Evolutionary conservation across 352 stramenopile species (phyloP).

Genomic region (Phytophthora europaea): DNA sequence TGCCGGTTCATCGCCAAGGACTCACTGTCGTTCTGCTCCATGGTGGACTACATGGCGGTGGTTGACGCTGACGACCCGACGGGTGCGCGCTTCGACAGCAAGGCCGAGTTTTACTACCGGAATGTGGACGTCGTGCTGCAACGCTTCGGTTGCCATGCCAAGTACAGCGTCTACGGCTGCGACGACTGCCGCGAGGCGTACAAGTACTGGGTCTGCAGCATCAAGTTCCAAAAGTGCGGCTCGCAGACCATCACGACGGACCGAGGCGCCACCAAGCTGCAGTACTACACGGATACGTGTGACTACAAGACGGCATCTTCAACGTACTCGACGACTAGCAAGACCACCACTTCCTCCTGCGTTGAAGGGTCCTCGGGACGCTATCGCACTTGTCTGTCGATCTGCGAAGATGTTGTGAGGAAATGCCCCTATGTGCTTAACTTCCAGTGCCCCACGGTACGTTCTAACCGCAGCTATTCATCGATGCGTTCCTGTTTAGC

Average conservation of each 20-base stretch:
- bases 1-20: conserved; percentile 67
- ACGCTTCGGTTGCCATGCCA: conserved; percentile 83
- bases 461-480: not conserved
- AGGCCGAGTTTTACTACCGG: conserved; percentile 80
- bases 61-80: conserved; percentile 65
- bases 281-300: conserved; percentile 40
- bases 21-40: conserved; percentile 83
- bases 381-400: conserved; percentile 76
- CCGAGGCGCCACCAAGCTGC: conserved; percentile 18
- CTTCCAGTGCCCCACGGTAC: conserved; percentile 82
- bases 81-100: conserved; percentile 60
- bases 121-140: conserved; percentile 86
- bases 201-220: conserved; percentile 91
- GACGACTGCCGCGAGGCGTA: conserved; percentile 89
- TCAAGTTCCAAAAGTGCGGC: conserved; percentile 85
- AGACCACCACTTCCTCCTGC: conserved; percentile 31
- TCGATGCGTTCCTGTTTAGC: not conserved
- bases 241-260: conserved; percentile 31
- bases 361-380: conserved; percentile 57
- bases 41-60: conserved; percentile 86
- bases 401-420: conserved; percentile 88
- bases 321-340: conserved; percentile 10
- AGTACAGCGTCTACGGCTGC: conserved; percentile 86
- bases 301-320: conserved; percentile 26
- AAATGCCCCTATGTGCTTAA: conserved; percentile 90